Evolutionary conservation across 352 stramenopile genomes (phyloP).

Genomic region (Thraustochytrium sp.): DNA sequence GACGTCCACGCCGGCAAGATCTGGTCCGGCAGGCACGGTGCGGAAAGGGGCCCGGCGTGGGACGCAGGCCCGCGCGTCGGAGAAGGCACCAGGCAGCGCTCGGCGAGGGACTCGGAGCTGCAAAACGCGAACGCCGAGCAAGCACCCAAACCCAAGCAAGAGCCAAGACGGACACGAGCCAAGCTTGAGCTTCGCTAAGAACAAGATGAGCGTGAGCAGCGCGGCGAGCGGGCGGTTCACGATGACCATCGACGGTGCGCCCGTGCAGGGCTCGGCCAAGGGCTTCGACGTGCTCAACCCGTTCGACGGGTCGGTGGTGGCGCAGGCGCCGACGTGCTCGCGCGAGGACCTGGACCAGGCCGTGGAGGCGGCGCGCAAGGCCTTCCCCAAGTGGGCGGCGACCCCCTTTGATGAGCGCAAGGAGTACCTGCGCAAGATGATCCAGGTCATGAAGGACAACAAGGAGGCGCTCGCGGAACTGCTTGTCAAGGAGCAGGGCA

Average conservation of each 20-base stretch:
- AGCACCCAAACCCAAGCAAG: not conserved
- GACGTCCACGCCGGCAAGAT: no score
- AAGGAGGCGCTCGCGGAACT: slow-evolving; percentile 70
- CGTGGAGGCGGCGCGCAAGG: slow-evolving; percentile 2
- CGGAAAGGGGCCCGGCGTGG: no score
- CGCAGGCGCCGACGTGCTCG: slow-evolving; percentile 5
- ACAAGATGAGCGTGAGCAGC: not conserved
- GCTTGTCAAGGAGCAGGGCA: slow-evolving; percentile 92
- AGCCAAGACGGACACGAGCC: not conserved
- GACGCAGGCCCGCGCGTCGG: not conserved
- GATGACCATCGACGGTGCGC: not conserved
- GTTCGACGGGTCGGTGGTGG: slow-evolving; percentile 13
- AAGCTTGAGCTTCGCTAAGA: not conserved
- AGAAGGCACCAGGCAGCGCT: not conserved
- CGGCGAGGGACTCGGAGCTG: not conserved
- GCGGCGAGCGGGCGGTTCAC: not conserved
- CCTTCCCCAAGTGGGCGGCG: not conserved
- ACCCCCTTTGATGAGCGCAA: not conserved
- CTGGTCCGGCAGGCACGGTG: no score
- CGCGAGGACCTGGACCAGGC: slow-evolving; percentile 2
- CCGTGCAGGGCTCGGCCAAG: not conserved
- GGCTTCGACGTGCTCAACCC: slow-evolving; percentile 39
- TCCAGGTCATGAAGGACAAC: not conserved
- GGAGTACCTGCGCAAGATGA: not conserved
- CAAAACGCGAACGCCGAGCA: not conserved